Conservation (phyloP, 306 rosid species). For the Corylus heterophylla region DNA sequence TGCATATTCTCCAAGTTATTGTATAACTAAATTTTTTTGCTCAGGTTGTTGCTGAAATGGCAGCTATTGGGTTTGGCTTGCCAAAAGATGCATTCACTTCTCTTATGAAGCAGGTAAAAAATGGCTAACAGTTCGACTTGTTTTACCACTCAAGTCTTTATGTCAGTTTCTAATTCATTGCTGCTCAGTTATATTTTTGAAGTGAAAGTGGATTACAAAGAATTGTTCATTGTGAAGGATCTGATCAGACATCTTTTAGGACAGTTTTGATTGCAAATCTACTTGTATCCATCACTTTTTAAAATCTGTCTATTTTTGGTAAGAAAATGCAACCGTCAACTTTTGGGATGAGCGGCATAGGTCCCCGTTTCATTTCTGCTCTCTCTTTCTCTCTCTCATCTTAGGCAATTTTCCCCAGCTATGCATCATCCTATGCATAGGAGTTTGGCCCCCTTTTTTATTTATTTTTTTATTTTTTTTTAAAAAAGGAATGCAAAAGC, state of each 20-base stretch:
- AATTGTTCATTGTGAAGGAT: neutral
- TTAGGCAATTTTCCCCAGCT: neutral
- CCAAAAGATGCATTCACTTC: slow-evolving; percentile 90
- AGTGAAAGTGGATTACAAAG: neutral
- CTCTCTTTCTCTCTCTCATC: neutral
- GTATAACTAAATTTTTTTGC: slow-evolving; percentile 11
- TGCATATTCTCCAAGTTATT: slow-evolving; percentile 14
- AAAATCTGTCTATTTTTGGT: slow-evolving; percentile 1
- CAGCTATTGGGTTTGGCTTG: slow-evolving; percentile 92
- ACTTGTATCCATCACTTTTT: neutral
- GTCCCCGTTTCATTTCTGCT: neutral
- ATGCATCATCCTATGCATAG: neutral
- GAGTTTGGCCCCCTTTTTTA: neutral
- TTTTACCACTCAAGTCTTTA: neutral
- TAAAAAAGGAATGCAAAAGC: neutral
- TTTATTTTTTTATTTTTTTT: too few relatives aligned
- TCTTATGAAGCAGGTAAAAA: slow-evolving; percentile 78
- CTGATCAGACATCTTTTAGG: neutral
- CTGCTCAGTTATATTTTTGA: neutral
- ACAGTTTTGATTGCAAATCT: neutral
- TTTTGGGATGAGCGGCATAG: neutral
- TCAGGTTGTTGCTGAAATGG: slow-evolving; percentile 97
- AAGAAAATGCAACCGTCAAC: neutral
- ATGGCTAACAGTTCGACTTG: neutral
- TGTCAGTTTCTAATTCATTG: slow-evolving; percentile 4